These are phyloP conservation scores for Punica granatum DNA, from an alignment of 345 rosid genomes.

Conservation along the genomic window DNA sequence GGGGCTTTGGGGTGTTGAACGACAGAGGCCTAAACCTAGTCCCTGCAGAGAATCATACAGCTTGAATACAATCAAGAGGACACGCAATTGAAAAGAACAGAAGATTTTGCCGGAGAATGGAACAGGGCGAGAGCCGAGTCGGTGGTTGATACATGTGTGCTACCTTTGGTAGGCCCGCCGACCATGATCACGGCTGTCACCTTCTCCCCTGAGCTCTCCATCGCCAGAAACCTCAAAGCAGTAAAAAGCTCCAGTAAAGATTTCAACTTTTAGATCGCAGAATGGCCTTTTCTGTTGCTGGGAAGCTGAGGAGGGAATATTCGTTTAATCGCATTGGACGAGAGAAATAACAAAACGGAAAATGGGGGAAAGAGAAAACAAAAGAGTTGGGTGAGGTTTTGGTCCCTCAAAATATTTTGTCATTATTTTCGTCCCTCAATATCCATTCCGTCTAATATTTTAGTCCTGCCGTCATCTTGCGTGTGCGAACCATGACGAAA, in stretches of 20 bases:
- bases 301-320: no score
- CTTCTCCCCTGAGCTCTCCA: constrained; percentile 44
- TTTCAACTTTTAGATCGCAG: constrained; percentile 1
- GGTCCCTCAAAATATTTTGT: no score
- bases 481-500: no score
- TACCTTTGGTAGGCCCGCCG: constrained; percentile 90
- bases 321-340: no score
- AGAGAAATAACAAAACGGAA: not conserved
- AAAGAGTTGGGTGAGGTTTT: no score
- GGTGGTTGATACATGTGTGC: not conserved
- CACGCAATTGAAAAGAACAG: not conserved
- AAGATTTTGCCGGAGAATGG: not conserved
- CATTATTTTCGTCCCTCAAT: no score
- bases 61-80: not conserved
- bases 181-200: constrained; percentile 88
- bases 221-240: constrained; percentile 14
- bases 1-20: constrained; percentile 68
- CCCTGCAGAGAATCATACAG: constrained; percentile 25
- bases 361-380: not conserved
- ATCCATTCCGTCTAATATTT: no score
- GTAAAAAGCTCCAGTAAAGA: not conserved
- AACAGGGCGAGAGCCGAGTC: no score
- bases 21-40: constrained; percentile 79
- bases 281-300: not conserved
- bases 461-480: no score